phyloP scores from a whole-genome alignment of 164 flowering plant genomes.

The Vitis labrusca region DNA sequence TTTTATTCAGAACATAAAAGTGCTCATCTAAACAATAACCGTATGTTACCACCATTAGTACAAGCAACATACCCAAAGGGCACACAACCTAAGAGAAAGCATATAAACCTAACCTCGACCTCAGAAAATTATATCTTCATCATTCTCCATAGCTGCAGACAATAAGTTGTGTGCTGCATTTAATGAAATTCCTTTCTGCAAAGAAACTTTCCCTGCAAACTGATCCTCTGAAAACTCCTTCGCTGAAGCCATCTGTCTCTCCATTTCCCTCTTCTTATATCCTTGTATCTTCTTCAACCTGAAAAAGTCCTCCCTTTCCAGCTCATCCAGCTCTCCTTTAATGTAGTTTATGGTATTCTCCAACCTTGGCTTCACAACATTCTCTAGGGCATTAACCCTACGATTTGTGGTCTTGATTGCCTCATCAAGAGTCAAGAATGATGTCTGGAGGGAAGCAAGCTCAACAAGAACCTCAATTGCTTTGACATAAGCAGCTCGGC shows the following conservation, averaged over 20 bases:
- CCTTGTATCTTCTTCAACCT: constrained; percentile 85
- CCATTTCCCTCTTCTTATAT: constrained; percentile 79
- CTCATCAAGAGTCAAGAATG: constrained; percentile 74
- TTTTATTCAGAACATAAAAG: constrained; percentile 6
- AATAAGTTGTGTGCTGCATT: constrained; percentile 60
- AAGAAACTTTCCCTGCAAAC: constrained; percentile 59
- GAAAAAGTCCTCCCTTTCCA: constrained; percentile 81
- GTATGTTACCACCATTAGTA: neutral
- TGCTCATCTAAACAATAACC: neutral
- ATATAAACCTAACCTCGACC: constrained; percentile 14
- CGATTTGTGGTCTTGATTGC: constrained; percentile 84
- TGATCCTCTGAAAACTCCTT: constrained; percentile 65
- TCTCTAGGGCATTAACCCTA: constrained; percentile 81
- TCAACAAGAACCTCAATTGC: constrained; percentile 94
- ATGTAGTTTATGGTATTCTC: constrained; percentile 72
- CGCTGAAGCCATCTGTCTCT: constrained; percentile 61
- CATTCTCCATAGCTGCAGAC: constrained; percentile 45
- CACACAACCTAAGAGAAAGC: constrained; percentile 1
- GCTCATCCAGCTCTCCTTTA: constrained; percentile 76
- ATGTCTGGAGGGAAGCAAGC: constrained; percentile 90
- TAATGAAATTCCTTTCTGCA: constrained; percentile 66
- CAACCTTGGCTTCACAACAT: constrained; percentile 76
- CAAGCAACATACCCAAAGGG: neutral
- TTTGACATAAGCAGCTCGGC: constrained; percentile 80
- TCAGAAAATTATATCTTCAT: constrained; percentile 84